Evolutionary conservation across 495 filamentous ascomycete genomes (phyloP).

Genomic region (Podospora didyma): DNA sequence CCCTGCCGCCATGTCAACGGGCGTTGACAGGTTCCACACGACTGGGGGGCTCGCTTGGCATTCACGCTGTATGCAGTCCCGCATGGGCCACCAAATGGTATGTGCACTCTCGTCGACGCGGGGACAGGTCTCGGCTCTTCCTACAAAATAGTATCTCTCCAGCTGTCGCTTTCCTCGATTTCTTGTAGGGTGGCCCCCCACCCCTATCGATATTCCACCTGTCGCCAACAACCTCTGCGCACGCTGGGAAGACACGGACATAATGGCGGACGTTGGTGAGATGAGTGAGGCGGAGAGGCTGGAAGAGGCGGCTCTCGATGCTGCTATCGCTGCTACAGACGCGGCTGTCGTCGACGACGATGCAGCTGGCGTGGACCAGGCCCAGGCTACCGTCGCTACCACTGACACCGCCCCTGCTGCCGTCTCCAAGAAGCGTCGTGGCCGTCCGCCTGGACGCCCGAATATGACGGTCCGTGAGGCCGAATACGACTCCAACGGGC

Average conservation of each 20-base stretch:
- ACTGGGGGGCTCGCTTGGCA: no score
- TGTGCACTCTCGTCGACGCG: no score
- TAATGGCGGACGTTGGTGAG: slow-evolving; percentile 1
- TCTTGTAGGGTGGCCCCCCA: slow-evolving; percentile 22
- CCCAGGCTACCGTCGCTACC: not conserved
- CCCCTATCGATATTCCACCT: not conserved
- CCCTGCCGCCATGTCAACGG: no score
- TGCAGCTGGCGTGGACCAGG: not conserved
- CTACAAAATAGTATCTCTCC: slow-evolving; percentile 24
- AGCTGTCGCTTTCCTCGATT: slow-evolving; percentile 5
- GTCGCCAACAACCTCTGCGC: not conserved
- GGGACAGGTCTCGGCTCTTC: not conserved
- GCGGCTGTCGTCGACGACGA: not conserved
- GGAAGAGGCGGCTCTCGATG: not conserved
- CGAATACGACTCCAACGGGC: slow-evolving; percentile 24
- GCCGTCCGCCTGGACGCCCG: slow-evolving; percentile 30
- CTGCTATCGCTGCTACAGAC: no score
- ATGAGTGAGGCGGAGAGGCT: not conserved
- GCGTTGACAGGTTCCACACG: no score
- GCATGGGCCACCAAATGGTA: no score
- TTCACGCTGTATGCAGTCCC: no score
- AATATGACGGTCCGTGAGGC: slow-evolving; percentile 27
- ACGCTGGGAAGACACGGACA: not conserved
- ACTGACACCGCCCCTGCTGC: slow-evolving; percentile 16
- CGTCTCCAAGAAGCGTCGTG: slow-evolving; percentile 30